Conservation (phyloP, 1,139 yeast genomes). For the Arxiozyma heterogenica region DNA sequence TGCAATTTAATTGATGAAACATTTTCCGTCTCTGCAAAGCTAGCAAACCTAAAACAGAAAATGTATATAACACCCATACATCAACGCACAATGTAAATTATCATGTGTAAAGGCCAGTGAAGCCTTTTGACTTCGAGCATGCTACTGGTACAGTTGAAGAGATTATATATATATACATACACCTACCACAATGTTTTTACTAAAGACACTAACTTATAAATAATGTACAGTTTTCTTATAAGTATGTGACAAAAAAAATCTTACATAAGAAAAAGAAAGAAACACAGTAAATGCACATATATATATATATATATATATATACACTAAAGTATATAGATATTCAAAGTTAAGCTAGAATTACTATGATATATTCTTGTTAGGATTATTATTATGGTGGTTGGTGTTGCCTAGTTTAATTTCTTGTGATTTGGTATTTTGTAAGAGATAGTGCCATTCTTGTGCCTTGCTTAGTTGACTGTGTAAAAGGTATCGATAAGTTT, state of each 20-base stretch:
- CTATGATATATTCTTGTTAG: not conserved
- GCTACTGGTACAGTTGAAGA: not conserved
- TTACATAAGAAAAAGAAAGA: not conserved
- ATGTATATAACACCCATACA: not conserved
- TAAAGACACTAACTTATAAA: not conserved
- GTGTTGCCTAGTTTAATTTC: not conserved
- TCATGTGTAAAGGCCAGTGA: not conserved
- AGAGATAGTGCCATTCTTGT: not conserved
- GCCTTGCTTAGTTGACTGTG: not conserved
- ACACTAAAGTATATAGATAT: not conserved
- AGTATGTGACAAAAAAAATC: not conserved
- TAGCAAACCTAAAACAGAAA: not conserved
- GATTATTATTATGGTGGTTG: not conserved
- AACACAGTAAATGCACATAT: not conserved
- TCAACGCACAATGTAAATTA: not conserved
- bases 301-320: not conserved
- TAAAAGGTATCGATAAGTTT: not conserved
- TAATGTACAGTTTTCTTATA: constrained; percentile 1
- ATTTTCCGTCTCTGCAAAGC: not conserved
- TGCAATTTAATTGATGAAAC: too few species aligned
- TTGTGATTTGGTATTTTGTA: not conserved
- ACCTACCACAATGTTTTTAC: too few species aligned
- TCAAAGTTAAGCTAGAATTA: not conserved
- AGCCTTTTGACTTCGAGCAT: not conserved
- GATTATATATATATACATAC: too few species aligned